phyloP scores from a whole-genome alignment of 345 rosid species.

The Syzygium aromaticum region DNA sequence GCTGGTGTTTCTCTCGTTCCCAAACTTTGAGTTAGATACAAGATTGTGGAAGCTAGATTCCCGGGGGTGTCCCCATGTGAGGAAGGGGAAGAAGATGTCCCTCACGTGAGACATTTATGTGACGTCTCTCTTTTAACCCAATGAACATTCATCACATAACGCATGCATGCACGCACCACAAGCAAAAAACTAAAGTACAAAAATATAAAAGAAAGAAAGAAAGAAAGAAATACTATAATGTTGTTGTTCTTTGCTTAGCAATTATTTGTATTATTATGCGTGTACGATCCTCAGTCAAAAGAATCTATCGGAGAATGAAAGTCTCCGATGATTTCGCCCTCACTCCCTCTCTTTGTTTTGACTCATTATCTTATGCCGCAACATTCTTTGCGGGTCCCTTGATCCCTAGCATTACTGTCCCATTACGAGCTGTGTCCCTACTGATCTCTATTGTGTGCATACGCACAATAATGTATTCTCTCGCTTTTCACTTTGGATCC shows the following conservation, averaged over 20 bases:
- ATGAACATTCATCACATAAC: background rate
- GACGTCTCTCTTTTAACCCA: background rate
- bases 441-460: background rate
- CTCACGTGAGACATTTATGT: background rate
- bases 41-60: background rate
- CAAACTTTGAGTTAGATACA: background rate
- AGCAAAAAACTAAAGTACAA: background rate
- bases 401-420: background rate
- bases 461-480: background rate
- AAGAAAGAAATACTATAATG: background rate
- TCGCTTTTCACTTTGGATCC: background rate
- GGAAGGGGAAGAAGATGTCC: background rate
- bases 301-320: conserved; percentile 57
- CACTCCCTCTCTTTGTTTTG: background rate
- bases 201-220: background rate
- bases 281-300: background rate
- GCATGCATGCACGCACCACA: background rate
- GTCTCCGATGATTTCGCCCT: conserved; percentile 59
- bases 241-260: background rate
- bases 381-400: background rate
- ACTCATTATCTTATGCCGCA: background rate
- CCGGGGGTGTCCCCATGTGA: background rate
- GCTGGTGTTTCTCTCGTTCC: background rate
- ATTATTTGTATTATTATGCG: background rate
- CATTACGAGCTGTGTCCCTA: background rate